A percentile compares a stretch with the other conserved stretches of the same genome.
Evolutionary conservation across 805 yeast genomes (phyloP).

Genomic region (Zygoascus bituminiphila): DNA sequence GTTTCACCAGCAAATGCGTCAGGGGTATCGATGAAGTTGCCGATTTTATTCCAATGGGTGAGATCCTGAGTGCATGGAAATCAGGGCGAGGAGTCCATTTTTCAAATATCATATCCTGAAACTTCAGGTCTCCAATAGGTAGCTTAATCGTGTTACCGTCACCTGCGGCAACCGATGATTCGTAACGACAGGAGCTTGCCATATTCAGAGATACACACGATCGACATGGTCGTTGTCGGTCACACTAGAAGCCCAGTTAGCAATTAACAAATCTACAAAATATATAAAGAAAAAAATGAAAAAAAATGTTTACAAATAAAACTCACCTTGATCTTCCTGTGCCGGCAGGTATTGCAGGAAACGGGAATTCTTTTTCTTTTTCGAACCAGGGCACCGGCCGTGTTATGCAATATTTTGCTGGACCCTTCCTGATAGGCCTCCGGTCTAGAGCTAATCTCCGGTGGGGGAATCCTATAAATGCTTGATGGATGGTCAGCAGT

Average conservation of each 20-base stretch:
- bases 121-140: not conserved
- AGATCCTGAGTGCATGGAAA: not conserved
- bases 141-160: not conserved
- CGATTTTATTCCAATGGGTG: not conserved
- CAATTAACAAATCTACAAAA: not conserved
- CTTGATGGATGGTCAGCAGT: no score
- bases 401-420: not conserved
- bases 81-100: not conserved
- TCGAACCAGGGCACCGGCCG: not conserved
- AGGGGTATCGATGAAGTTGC: not conserved
- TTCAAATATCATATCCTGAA: not conserved
- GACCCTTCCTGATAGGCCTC: no score
- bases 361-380: constrained; percentile 14
- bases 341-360: constrained; percentile 18
- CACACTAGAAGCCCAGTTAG: no score
- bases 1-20: not conserved
- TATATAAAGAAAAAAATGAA: not conserved
- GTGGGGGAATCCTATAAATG: no score
- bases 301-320: not conserved
- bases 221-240: constrained; percentile 17
- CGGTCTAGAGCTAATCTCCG: no score
- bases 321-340: constrained; percentile 17
- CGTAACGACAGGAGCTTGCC: constrained; percentile 8
- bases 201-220: constrained; percentile 14
- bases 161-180: not conserved